Conservation (phyloP, 1,284 basidiomycete species). For the Irpex sp. region DNA sequence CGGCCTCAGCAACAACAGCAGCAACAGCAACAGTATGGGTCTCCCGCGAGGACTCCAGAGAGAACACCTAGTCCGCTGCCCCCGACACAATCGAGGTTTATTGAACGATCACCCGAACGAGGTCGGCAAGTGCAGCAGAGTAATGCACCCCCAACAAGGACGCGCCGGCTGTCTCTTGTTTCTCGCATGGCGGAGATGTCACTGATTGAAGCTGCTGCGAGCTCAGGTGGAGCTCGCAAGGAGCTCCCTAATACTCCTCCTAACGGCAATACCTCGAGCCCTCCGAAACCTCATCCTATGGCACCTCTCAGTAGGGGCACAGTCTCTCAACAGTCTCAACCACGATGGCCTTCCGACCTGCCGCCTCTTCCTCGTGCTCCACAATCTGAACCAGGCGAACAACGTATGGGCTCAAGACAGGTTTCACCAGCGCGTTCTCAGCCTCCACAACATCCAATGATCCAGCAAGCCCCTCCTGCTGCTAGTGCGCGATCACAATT, state of each 20-base stretch:
- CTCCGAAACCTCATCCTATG: constrained; percentile 11
- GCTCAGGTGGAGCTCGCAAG: not conserved
- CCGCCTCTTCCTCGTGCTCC: constrained; percentile 28
- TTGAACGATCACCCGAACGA: not conserved
- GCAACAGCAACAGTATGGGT: constrained; percentile 7
- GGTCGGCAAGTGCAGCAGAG: not conserved
- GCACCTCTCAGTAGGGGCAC: constrained; percentile 9
- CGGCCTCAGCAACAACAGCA: constrained; percentile 14
- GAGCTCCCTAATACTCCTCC: not conserved
- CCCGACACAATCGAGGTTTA: constrained; percentile 9
- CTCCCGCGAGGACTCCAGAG: not conserved
- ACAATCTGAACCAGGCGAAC: constrained; percentile 5
- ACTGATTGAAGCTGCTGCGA: not conserved
- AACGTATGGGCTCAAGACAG: not conserved
- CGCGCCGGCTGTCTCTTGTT: constrained; percentile 2
- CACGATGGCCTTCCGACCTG: constrained; percentile 24
- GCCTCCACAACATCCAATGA: constrained; percentile 5
- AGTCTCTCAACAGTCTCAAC: constrained; percentile 13
- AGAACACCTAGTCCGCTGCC: constrained; percentile 26
- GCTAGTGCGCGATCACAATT: not conserved
- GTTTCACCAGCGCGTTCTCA: constrained; percentile 1
- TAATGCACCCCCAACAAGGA: not conserved
- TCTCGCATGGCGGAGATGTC: constrained; percentile 10
- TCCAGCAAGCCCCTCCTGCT: constrained; percentile 3
- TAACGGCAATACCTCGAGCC: constrained; percentile 10